Conservation (phyloP, 192 early-diverging fungal species). For the Umbelopsis ramanniana region DNA sequence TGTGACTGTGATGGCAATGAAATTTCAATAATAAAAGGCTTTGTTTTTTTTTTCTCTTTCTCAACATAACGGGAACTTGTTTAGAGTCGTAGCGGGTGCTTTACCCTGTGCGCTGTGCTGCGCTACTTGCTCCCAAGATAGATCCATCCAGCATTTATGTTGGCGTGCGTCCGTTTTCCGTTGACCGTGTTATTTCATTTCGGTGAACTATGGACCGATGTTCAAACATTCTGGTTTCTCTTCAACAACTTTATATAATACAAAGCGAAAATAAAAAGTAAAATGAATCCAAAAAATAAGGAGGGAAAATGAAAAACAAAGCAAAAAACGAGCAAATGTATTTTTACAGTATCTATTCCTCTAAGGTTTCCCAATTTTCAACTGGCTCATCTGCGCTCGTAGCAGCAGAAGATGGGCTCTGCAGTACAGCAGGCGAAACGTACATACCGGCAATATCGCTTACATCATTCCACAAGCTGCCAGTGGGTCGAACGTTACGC, state of each 20-base stretch:
- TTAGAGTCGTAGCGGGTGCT: constrained; percentile 24
- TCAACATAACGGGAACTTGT: constrained; percentile 22
- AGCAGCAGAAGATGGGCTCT: neutral
- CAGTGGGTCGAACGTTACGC: neutral
- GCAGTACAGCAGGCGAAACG: constrained; percentile 1
- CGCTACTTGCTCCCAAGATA: constrained; percentile 22
- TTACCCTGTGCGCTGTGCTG: constrained; percentile 18
- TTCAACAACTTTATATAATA: neutral
- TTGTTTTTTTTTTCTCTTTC: neutral
- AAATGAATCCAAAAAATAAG: too few species aligned
- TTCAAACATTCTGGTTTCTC: neutral
- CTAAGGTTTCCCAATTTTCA: constrained; percentile 13
- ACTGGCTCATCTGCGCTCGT: neutral
- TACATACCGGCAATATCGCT: constrained; percentile 1
- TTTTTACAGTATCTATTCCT: neutral
- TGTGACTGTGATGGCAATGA: neutral
- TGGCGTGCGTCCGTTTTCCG: constrained; percentile 22
- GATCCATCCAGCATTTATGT: constrained; percentile 4
- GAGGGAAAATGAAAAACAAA: neutral
- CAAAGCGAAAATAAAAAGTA: constrained; percentile 1
- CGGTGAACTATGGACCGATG: constrained; percentile 22
- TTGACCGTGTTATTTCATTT: constrained; percentile 2
- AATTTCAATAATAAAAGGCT: neutral
- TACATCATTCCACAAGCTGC: constrained; percentile 1
- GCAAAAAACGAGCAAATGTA: neutral